Conservation (phyloP, 2,329 filamentous ascomycete species). For the Pseudohalonectria lignicola region DNA sequence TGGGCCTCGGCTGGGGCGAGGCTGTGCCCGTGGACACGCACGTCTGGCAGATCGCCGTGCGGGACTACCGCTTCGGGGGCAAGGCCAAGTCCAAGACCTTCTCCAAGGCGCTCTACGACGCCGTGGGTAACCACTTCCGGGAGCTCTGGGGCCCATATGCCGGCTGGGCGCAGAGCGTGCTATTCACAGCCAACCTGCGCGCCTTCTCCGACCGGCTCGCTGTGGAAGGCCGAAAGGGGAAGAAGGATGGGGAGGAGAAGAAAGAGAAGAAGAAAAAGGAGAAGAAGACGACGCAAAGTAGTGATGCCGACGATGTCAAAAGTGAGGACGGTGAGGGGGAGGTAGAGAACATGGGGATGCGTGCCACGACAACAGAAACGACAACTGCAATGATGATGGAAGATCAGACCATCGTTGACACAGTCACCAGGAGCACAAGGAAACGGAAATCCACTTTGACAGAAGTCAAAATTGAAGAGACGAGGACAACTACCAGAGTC, state of each 20-base stretch:
- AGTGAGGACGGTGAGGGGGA: slow-evolving; percentile 15
- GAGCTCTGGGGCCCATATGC: slow-evolving; percentile 85
- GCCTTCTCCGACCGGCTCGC: slow-evolving; percentile 63
- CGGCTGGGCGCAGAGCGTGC: slow-evolving; percentile 93
- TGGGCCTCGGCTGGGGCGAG: slow-evolving; percentile 94
- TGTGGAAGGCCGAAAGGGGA: slow-evolving; percentile 19
- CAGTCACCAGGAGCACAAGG: too few relatives aligned
- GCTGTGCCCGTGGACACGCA: slow-evolving; percentile 95
- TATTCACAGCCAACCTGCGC: slow-evolving; percentile 87
- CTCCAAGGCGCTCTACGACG: slow-evolving; percentile 80
- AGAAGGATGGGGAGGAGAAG: slow-evolving; percentile 15
- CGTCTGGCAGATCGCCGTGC: slow-evolving; percentile 95
- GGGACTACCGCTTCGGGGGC: slow-evolving; percentile 80
- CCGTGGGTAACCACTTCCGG: slow-evolving; percentile 82
- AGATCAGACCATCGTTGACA: too few relatives aligned
- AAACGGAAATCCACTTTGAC: too few relatives aligned
- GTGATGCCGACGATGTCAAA: slow-evolving; percentile 16
- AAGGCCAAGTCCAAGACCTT: slow-evolving; percentile 71
- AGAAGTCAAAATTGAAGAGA: too few relatives aligned
- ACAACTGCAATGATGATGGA: too few relatives aligned
- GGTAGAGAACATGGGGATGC: too few relatives aligned
- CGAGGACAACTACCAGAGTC: too few relatives aligned
- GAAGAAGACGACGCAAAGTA: too few relatives aligned
- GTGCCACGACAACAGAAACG: too few relatives aligned
- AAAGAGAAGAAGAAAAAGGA: slow-evolving; percentile 15